phyloP scores from a whole-genome alignment of 225 moss, liverwort and hornwort genomes.

The Sphagnum contortum region DNA sequence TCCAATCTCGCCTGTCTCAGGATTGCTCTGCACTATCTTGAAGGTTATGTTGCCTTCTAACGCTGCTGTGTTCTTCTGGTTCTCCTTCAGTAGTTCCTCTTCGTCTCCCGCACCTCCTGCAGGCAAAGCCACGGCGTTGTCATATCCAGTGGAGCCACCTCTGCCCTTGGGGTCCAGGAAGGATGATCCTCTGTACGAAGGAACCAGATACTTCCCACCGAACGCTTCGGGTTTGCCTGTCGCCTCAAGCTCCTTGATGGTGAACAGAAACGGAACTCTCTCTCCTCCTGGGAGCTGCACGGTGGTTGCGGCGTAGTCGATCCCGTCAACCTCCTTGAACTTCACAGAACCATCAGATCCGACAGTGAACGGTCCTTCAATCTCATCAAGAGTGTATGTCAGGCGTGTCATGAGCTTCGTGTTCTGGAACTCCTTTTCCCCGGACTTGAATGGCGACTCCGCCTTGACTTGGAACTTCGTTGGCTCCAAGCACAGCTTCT shows the following conservation, averaged over 20 bases:
- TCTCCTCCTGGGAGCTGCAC: constrained; percentile 86
- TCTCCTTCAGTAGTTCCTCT: constrained; percentile 75
- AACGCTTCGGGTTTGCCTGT: constrained; percentile 34
- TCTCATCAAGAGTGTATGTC: constrained; percentile 74
- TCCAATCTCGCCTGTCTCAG: constrained; percentile 44
- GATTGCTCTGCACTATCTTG: constrained; percentile 46
- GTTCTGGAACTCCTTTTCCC: constrained; percentile 48
- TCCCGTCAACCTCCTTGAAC: constrained; percentile 69
- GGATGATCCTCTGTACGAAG: constrained; percentile 79
- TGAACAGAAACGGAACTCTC: constrained; percentile 82
- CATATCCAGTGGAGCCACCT: constrained; percentile 80
- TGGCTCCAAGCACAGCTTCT: constrained; percentile 80
- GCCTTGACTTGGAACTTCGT: constrained; percentile 81
- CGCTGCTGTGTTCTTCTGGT: constrained; percentile 58
- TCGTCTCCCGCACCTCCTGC: constrained; percentile 74
- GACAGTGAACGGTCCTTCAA: constrained; percentile 51
- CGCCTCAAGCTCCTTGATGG: constrained; percentile 73
- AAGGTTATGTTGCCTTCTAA: constrained; percentile 54
- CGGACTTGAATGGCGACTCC: constrained; percentile 62
- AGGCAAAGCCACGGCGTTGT: constrained; percentile 65
- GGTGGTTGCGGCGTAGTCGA: constrained; percentile 85
- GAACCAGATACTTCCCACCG: constrained; percentile 51
- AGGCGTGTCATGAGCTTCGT: constrained; percentile 85
- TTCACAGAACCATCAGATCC: constrained; percentile 40
- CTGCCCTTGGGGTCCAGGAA: constrained; percentile 94